A percentile compares a stretch with the other conserved stretches of the same genome.
phyloP scores from a whole-genome alignment of 163 green algal genomes.

The Chlorella variabilis region DNA sequence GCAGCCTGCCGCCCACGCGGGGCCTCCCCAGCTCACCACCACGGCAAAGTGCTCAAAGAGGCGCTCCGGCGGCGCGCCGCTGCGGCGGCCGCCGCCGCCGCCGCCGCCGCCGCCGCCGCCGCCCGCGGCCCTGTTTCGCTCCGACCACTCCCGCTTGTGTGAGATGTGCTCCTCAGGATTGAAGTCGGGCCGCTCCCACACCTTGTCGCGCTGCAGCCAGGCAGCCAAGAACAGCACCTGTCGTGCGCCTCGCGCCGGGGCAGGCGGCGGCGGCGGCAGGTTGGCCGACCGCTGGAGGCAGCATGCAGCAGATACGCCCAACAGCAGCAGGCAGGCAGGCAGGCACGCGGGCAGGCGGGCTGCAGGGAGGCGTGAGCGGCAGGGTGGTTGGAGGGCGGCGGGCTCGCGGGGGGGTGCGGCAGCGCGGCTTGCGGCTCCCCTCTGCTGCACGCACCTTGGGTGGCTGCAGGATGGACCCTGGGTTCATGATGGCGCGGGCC shows the following conservation, averaged over 20 bases:
- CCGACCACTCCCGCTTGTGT: constrained; percentile 41
- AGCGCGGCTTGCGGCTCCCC: too few species aligned
- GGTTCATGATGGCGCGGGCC: not conserved
- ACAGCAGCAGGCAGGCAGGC: not conserved
- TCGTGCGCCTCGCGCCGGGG: too few species aligned
- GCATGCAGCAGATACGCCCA: too few species aligned
- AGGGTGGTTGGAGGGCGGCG: too few species aligned
- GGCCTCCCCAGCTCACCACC: constrained; percentile 30
- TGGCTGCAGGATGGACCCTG: too few species aligned
- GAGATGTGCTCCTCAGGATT: constrained; percentile 50
- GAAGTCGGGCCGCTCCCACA: not conserved
- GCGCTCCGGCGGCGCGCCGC: not conserved
- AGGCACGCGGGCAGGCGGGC: not conserved
- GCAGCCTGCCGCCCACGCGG: too few species aligned
- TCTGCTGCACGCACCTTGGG: constrained; percentile 6
- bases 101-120: not conserved
- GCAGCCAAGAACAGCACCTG: too few species aligned
- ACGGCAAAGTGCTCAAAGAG: constrained; percentile 56
- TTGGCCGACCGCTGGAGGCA: not conserved
- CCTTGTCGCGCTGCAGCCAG: not conserved
- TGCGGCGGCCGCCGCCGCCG: not conserved
- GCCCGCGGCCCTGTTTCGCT: constrained; percentile 25
- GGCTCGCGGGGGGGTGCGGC: too few species aligned
- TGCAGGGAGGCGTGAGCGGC: too few species aligned
- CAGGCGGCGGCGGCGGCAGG: not conserved